phyloP scores from a whole-genome alignment of 2,329 filamentous ascomycete genomes.

The Aureobasidium sp. region DNA sequence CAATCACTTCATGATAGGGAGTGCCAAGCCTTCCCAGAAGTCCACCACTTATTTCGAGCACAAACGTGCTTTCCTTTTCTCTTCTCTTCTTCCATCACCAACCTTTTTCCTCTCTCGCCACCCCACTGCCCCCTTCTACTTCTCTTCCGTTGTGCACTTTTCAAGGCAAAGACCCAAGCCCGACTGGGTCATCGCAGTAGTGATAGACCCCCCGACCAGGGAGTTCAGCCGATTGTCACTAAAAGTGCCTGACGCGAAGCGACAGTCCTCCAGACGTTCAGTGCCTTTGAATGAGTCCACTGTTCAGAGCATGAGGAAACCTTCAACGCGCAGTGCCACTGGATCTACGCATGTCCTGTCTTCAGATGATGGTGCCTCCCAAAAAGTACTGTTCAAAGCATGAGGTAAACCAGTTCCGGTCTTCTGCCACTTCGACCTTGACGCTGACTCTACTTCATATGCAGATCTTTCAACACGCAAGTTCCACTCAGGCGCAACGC shows the following conservation, averaged over 20 bases:
- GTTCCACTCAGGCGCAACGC: too few species aligned
- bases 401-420: neutral
- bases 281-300: neutral
- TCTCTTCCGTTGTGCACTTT: too few species aligned
- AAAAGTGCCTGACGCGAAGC: neutral
- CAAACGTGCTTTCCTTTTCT: too few species aligned
- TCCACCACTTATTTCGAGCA: too few species aligned
- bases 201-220: neutral
- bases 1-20: too few species aligned
- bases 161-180: neutral
- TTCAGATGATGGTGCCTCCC: neutral
- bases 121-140: too few species aligned
- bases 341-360: neutral
- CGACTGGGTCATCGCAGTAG: neutral
- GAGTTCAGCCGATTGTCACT: neutral
- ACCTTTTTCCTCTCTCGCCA: too few species aligned
- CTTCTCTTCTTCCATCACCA: too few species aligned
- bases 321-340: neutral
- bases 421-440: neutral
- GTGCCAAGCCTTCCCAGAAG: too few species aligned
- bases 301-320: neutral
- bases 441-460: too few species aligned
- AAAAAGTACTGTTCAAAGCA: neutral
- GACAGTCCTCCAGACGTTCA: neutral
- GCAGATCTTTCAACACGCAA: too few species aligned